These are phyloP conservation scores for Aspergillus spinulosporus DNA, from an alignment of 2,329 filamentous ascomycete genomes.

Conservation along the genomic window DNA sequence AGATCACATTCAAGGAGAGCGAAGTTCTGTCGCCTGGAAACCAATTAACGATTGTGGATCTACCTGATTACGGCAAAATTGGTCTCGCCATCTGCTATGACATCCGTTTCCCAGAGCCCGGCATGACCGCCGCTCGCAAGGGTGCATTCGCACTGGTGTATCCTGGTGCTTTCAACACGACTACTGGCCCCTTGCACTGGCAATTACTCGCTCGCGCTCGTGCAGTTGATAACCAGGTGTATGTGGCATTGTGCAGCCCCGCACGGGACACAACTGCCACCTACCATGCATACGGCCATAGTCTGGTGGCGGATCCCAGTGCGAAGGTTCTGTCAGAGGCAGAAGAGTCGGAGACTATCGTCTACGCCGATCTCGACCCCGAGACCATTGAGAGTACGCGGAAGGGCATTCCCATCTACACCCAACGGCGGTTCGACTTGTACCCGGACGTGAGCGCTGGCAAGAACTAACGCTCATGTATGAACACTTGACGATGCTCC, in stretches of 20 bases:
- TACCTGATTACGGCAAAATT: slow-evolving; percentile 85
- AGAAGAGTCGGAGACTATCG: slow-evolving; percentile 73
- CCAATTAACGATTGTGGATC: slow-evolving; percentile 78
- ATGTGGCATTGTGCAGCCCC: slow-evolving; percentile 89
- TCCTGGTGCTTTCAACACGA: slow-evolving; percentile 95
- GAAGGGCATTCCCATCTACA: slow-evolving; percentile 78
- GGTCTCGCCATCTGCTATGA: slow-evolving; percentile 96
- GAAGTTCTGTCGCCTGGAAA: slow-evolving; percentile 85
- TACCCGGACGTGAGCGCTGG: slow-evolving; percentile 82
- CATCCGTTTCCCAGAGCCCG: slow-evolving; percentile 91
- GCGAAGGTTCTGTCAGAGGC: slow-evolving; percentile 78
- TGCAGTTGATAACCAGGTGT: slow-evolving; percentile 91
- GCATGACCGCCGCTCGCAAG: slow-evolving; percentile 79
- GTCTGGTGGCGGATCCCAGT: slow-evolving; percentile 82
- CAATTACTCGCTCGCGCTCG: slow-evolving; percentile 75
- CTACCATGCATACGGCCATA: slow-evolving; percentile 93
- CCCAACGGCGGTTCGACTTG: slow-evolving; percentile 88
- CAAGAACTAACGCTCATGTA: not conserved
- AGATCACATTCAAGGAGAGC: slow-evolving; percentile 87
- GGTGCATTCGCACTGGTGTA: slow-evolving; percentile 89
- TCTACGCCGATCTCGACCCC: slow-evolving; percentile 69
- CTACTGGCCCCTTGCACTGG: slow-evolving; percentile 92
- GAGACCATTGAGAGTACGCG: slow-evolving; percentile 72
- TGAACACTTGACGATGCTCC: not conserved
- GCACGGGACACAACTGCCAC: slow-evolving; percentile 73